Percentiles rank a stretch among this genome's conserved stretches.
Evolutionary conservation across 805 yeast species (phyloP).

Genomic region (Saturnispora quitensis): DNA sequence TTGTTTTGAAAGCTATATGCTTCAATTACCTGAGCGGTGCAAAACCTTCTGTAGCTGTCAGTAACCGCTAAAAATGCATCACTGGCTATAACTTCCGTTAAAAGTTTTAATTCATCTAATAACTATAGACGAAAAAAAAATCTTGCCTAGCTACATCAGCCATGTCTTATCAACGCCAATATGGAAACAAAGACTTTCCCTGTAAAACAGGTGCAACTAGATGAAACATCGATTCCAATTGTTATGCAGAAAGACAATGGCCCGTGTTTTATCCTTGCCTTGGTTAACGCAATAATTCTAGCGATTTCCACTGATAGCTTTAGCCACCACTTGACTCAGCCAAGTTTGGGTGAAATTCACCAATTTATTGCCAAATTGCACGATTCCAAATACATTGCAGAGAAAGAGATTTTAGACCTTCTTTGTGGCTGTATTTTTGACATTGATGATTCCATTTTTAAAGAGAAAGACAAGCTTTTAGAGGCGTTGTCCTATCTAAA

Average conservation of each 20-base stretch:
- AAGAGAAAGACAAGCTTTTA: neutral
- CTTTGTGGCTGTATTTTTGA: slow-evolving; percentile 1
- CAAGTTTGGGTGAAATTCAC: neutral
- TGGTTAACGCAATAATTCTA: slow-evolving; percentile 49
- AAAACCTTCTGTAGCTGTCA: too few species aligned
- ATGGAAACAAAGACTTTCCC: slow-evolving; percentile 1
- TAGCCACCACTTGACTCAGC: neutral
- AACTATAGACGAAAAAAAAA: neutral
- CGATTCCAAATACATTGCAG: slow-evolving; percentile 1
- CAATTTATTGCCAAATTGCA: slow-evolving; percentile 1
- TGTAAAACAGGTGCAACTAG: neutral
- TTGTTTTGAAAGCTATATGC: too few species aligned
- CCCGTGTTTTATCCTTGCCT: slow-evolving; percentile 79
- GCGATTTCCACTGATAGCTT: neutral
- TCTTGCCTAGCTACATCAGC: neutral
- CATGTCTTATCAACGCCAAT: neutral
- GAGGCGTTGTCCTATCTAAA: slow-evolving; percentile 24
- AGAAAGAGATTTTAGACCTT: neutral
- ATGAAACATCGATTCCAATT: slow-evolving; percentile 24
- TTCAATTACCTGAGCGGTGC: too few species aligned
- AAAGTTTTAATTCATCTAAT: neutral
- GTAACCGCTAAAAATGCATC: too few species aligned
- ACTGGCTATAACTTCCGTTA: too few species aligned
- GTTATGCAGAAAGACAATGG: slow-evolving; percentile 76
- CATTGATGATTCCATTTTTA: neutral